Conservation (phyloP, 164 flowering plant species). For the Akebia trifoliata region DNA sequence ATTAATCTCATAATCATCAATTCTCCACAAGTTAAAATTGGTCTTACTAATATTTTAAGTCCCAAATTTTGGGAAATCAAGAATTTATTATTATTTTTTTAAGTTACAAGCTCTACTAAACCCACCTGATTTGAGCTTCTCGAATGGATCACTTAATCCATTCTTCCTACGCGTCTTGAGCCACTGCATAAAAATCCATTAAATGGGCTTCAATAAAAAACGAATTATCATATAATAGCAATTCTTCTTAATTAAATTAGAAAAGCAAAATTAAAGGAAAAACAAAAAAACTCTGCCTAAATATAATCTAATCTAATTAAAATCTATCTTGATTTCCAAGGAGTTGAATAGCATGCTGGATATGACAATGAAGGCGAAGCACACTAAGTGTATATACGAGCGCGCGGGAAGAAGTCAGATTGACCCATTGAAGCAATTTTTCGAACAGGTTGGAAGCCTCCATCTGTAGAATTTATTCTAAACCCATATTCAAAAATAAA, state of each 20-base stretch:
- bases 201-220: too few species aligned
- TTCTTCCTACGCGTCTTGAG: slow-evolving; percentile 26
- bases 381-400: slow-evolving; percentile 50
- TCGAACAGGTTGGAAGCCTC: too few species aligned
- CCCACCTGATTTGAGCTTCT: slow-evolving; percentile 46
- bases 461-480: too few species aligned
- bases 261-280: too few species aligned
- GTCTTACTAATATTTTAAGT: too few species aligned
- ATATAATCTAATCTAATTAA: too few species aligned
- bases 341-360: slow-evolving; percentile 40
- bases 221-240: too few species aligned
- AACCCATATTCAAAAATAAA: too few species aligned
- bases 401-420: not conserved
- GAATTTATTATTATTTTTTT: not conserved
- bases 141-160: slow-evolving; percentile 30
- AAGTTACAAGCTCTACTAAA: not conserved
- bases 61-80: not conserved
- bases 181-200: slow-evolving; percentile 26
- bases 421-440: too few species aligned
- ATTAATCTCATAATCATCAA: slow-evolving; percentile 52
- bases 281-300: too few species aligned
- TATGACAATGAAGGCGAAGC: slow-evolving; percentile 29
- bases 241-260: too few species aligned
- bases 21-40: slow-evolving; percentile 26
- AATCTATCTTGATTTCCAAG: slow-evolving; percentile 17